These are phyloP conservation scores for Bipolaris bicolor DNA, from an alignment of 2,329 filamentous ascomycete species.

Conservation along the genomic window DNA sequence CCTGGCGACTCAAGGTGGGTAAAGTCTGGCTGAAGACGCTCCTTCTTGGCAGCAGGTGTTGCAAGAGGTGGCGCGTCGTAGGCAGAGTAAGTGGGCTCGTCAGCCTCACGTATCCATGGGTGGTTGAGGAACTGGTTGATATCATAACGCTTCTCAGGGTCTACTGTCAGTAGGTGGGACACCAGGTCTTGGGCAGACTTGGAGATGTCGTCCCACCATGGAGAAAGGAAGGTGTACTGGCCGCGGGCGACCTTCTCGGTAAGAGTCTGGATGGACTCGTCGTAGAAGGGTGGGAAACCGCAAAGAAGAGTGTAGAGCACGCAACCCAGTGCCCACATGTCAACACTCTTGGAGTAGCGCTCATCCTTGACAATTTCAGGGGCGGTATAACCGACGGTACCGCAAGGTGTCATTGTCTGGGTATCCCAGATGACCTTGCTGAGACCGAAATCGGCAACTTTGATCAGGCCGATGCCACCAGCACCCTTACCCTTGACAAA, in stretches of 20 bases:
- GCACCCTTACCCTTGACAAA: slow-evolving; percentile 81
- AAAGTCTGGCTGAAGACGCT: slow-evolving; percentile 58
- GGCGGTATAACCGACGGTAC: slow-evolving; percentile 96
- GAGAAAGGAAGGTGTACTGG: slow-evolving; percentile 96
- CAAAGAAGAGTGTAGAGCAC: slow-evolving; percentile 96
- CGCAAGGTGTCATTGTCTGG: slow-evolving; percentile 98
- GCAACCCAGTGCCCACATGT: slow-evolving; percentile 99
- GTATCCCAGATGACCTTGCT: slow-evolving; percentile 99
- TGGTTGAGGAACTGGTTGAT: slow-evolving; percentile 94
- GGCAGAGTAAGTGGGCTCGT: slow-evolving; percentile 70
- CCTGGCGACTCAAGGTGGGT: slow-evolving; percentile 64
- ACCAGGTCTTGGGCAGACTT: slow-evolving; percentile 93
- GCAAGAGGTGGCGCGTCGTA: slow-evolving; percentile 74
- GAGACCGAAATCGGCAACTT: slow-evolving; percentile 96
- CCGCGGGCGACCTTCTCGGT: slow-evolving; percentile 97
- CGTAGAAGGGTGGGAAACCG: slow-evolving; percentile 97
- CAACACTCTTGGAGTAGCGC: slow-evolving; percentile 96
- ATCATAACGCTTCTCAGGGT: slow-evolving; percentile 92
- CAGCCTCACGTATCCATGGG: slow-evolving; percentile 82
- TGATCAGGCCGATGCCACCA: slow-evolving; percentile 92
- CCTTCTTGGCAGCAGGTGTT: slow-evolving; percentile 68
- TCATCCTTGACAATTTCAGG: slow-evolving; percentile 99
- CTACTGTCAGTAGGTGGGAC: slow-evolving; percentile 88
- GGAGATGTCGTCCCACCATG: slow-evolving; percentile 99
- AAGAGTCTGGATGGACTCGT: slow-evolving; percentile 94